These are phyloP conservation scores for Stachybotrys chlorohalonatus DNA, from an alignment of 2,329 filamentous ascomycete species.

Conservation along the genomic window DNA sequence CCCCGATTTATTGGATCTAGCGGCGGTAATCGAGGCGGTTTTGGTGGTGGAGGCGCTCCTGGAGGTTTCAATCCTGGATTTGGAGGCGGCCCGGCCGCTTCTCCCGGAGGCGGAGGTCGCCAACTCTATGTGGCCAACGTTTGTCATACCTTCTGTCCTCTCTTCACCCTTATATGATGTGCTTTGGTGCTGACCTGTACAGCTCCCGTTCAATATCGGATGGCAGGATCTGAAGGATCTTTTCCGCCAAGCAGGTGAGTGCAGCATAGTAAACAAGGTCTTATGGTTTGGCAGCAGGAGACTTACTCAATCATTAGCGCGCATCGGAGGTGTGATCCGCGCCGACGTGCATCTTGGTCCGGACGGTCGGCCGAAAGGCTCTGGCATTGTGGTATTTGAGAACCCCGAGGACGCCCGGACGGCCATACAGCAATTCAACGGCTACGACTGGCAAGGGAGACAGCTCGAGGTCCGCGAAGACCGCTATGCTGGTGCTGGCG, in stretches of 20 bases:
- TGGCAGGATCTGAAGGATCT: slow-evolving; percentile 99
- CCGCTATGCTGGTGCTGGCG: slow-evolving; percentile 67
- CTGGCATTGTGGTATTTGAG: slow-evolving; percentile 95
- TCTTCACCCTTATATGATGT: slow-evolving; percentile 4
- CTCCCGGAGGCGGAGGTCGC: slow-evolving; percentile 50
- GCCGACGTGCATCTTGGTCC: slow-evolving; percentile 90
- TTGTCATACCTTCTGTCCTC: slow-evolving; percentile 40
- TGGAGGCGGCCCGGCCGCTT: slow-evolving; percentile 37
- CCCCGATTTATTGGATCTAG: slow-evolving; percentile 84
- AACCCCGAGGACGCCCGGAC: slow-evolving; percentile 89
- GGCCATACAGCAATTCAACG: slow-evolving; percentile 95
- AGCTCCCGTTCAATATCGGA: slow-evolving; percentile 95
- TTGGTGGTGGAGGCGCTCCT: slow-evolving; percentile 26
- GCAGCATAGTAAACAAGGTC: not conserved
- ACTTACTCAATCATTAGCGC: slow-evolving; percentile 23
- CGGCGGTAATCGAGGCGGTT: slow-evolving; percentile 52
- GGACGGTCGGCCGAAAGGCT: slow-evolving; percentile 90
- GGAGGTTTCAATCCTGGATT: slow-evolving; percentile 50
- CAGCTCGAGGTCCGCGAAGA: slow-evolving; percentile 92
- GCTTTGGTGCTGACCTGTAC: slow-evolving; percentile 13
- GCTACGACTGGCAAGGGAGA: slow-evolving; percentile 96
- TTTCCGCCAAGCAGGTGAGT: slow-evolving; percentile 94
- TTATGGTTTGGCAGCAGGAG: not conserved
- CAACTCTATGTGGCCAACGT: slow-evolving; percentile 99
- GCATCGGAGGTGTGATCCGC: slow-evolving; percentile 74